phyloP scores from a whole-genome alignment of 1,284 basidiomycete species.

The Coniferiporia sulphurascens region DNA sequence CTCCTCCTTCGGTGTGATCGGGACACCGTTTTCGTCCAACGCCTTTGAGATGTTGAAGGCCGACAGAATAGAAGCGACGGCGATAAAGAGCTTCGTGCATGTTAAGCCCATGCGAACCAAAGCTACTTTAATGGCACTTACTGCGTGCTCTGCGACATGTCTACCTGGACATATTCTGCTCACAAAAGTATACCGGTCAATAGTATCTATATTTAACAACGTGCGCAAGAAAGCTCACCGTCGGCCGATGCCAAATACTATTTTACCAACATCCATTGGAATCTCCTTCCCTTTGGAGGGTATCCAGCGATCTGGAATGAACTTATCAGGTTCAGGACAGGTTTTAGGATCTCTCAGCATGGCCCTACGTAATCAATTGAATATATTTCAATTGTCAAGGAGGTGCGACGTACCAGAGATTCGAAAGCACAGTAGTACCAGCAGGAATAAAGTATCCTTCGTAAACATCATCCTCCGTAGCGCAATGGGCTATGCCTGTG shows the following conservation, averaged over 20 bases:
- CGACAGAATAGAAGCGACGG: constrained; percentile 9
- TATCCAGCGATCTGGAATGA: constrained; percentile 25
- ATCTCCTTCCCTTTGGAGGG: background rate
- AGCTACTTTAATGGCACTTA: background rate
- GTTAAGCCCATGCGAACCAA: background rate
- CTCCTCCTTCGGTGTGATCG: constrained; percentile 3
- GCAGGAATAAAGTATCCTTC: constrained; percentile 21
- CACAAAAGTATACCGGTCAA: background rate
- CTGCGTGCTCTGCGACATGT: constrained; percentile 13
- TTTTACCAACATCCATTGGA: constrained; percentile 2
- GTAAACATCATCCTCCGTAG: constrained; percentile 19
- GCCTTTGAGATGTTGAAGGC: constrained; percentile 12
- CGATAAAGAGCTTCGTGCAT: constrained; percentile 7
- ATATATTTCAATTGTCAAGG: background rate
- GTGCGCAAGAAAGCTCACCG: constrained; percentile 2
- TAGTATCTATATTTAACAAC: constrained; percentile 1
- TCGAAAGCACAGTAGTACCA: constrained; percentile 20
- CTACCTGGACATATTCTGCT: constrained; percentile 21
- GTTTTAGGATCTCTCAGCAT: constrained; percentile 23
- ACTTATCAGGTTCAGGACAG: constrained; percentile 24
- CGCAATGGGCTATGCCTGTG: constrained; percentile 10
- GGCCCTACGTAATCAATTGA: constrained; percentile 17
- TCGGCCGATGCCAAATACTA: constrained; percentile 14
- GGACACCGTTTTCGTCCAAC: constrained; percentile 8
- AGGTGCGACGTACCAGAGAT: constrained; percentile 19